Conservation (phyloP, 306 rosid species). For the Cucurbita argyrosperma region DNA sequence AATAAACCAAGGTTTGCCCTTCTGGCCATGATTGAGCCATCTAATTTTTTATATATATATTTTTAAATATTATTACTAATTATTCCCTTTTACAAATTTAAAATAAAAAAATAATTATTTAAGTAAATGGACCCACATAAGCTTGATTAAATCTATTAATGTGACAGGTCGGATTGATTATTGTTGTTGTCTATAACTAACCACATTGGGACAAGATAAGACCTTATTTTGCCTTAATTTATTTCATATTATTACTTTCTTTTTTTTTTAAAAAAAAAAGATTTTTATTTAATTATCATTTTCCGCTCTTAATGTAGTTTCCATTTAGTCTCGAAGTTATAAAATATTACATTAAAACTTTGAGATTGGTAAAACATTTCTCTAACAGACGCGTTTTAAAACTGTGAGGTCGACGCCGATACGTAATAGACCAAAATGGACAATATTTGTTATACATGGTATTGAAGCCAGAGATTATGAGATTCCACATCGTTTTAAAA, state of each 20-base stretch:
- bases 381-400: too few relatives aligned
- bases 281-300: too few relatives aligned
- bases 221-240: neutral
- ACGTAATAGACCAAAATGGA: too few relatives aligned
- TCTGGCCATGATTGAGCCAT: neutral
- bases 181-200: slow-evolving; percentile 1
- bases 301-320: too few relatives aligned
- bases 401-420: too few relatives aligned
- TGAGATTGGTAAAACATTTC: too few relatives aligned
- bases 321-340: too few relatives aligned
- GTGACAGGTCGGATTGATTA: neutral
- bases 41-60: neutral
- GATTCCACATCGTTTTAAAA: too few relatives aligned
- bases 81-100: neutral
- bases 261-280: neutral
- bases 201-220: neutral
- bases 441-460: too few relatives aligned
- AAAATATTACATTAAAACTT: too few relatives aligned
- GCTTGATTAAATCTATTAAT: neutral
- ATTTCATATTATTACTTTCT: neutral
- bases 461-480: too few relatives aligned
- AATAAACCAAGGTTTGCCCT: neutral
- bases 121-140: neutral
- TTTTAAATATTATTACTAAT: neutral
- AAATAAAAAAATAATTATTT: neutral